A percentile compares a stretch with the other conserved stretches of the same genome.
Evolutionary conservation across 108 stramenopile species (phyloP).

Genomic region (Cyclotella sp.): DNA sequence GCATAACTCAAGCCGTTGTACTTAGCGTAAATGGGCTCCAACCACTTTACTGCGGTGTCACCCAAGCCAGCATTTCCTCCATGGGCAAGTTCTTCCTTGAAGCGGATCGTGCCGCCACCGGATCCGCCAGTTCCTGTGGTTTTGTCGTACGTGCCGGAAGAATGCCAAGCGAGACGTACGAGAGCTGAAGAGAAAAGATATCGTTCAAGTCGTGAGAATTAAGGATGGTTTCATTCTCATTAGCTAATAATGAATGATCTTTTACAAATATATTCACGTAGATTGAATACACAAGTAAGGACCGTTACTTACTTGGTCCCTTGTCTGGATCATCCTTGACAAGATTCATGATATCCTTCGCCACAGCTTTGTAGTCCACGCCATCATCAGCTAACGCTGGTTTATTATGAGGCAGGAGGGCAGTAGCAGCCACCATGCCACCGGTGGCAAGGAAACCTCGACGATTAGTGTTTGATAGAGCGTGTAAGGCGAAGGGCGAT

Average conservation of each 20-base stretch:
- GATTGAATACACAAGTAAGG: too few relatives aligned
- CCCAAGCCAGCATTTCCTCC: slow-evolving; percentile 80
- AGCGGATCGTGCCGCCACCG: slow-evolving; percentile 72
- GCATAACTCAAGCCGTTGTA: slow-evolving; percentile 71
- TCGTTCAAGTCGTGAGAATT: not conserved
- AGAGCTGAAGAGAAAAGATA: slow-evolving; percentile 21
- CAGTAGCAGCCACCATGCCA: not conserved
- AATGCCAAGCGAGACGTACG: slow-evolving; percentile 81
- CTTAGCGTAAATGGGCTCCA: slow-evolving; percentile 75
- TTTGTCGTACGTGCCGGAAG: slow-evolving; percentile 75
- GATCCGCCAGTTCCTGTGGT: slow-evolving; percentile 61
- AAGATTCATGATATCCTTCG: slow-evolving; percentile 55
- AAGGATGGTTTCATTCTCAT: too few relatives aligned
- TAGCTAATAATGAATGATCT: too few relatives aligned
- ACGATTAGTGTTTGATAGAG: not conserved
- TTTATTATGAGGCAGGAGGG: not conserved
- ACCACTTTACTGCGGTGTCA: slow-evolving; percentile 59
- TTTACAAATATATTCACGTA: too few relatives aligned
- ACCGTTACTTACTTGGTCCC: slow-evolving; percentile 53
- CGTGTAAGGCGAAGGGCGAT: too few relatives aligned
- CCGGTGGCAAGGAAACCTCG: not conserved
- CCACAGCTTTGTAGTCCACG: slow-evolving; percentile 47
- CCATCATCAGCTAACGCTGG: not conserved
- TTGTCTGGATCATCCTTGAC: slow-evolving; percentile 57
- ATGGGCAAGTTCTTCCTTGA: slow-evolving; percentile 71